These are phyloP conservation scores for Coleophoma crateriformis DNA, from an alignment of 2,329 filamentous ascomycete species.

Conservation along the genomic window DNA sequence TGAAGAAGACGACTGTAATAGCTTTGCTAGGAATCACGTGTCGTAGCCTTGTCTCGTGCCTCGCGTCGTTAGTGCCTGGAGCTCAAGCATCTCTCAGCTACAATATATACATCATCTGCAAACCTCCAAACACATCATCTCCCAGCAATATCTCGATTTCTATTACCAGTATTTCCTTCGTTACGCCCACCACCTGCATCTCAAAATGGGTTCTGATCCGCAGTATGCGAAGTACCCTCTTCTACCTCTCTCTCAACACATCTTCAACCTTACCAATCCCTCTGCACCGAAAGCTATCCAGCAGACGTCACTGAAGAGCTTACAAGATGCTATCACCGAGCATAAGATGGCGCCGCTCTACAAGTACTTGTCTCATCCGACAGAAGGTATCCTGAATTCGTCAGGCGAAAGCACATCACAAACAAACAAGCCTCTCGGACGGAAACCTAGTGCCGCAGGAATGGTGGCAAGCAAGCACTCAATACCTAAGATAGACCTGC, in stretches of 20 bases:
- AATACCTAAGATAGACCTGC: constrained; percentile 60
- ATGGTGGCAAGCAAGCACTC: constrained; percentile 70
- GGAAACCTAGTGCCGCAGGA: constrained; percentile 66
- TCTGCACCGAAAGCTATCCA: constrained; percentile 62
- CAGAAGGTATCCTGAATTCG: constrained; percentile 53
- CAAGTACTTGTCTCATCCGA: constrained; percentile 75
- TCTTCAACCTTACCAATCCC: constrained; percentile 81
- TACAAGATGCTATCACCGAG: constrained; percentile 78
- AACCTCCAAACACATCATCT: not conserved
- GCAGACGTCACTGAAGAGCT: constrained; percentile 64
- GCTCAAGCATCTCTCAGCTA: not conserved
- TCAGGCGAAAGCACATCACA: constrained; percentile 38
- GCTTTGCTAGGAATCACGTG: not conserved
- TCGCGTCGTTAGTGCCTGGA: constrained; percentile 24
- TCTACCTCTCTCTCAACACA: constrained; percentile 75
- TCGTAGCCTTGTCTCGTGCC: constrained; percentile 2
- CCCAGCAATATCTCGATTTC: not conserved
- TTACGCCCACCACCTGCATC: not conserved
- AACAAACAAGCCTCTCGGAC: constrained; percentile 49
- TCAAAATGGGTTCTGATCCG: constrained; percentile 68
- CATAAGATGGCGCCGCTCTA: constrained; percentile 87
- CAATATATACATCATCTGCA: not conserved
- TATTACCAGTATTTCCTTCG: too few relatives aligned
- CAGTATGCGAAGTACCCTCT: constrained; percentile 83
- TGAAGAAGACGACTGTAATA: too few relatives aligned